Percentiles rank a stretch among this genome's conserved stretches.
These are phyloP conservation scores for Lenzites betulinus DNA, from an alignment of 768 basidiomycete genomes.

Conservation along the genomic window DNA sequence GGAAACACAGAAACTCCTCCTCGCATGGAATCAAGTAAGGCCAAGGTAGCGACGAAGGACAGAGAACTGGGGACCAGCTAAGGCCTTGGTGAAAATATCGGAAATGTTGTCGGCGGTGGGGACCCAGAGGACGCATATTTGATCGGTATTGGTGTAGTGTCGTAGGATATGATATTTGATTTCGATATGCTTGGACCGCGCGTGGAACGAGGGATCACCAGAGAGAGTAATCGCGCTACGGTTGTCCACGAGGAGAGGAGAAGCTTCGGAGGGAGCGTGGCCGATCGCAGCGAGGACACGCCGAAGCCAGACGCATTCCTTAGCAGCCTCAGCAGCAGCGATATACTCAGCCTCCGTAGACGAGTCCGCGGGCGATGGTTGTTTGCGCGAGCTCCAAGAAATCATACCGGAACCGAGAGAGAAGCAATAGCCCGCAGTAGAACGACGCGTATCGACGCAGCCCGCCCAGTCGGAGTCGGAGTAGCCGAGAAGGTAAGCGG, in stretches of 20 bases:
- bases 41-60: slow-evolving; percentile 24
- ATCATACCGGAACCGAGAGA: slow-evolving; percentile 26
- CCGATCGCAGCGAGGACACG: slow-evolving; percentile 26
- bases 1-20: slow-evolving; percentile 14
- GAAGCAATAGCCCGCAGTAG: slow-evolving; percentile 31
- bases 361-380: slow-evolving; percentile 29
- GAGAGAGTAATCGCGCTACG: slow-evolving; percentile 38
- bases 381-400: slow-evolving; percentile 31
- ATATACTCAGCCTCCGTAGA: slow-evolving; percentile 48
- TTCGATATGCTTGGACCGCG: slow-evolving; percentile 45
- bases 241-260: slow-evolving; percentile 38
- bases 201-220: slow-evolving; percentile 38
- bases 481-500: slow-evolving; percentile 13
- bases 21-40: slow-evolving; percentile 18
- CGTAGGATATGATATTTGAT: slow-evolving; percentile 40
- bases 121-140: slow-evolving; percentile 34
- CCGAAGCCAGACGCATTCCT: slow-evolving; percentile 33
- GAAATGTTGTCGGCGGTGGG: slow-evolving; percentile 38
- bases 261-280: slow-evolving; percentile 4
- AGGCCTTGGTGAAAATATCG: slow-evolving; percentile 45
- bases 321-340: slow-evolving; percentile 34
- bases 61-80: slow-evolving; percentile 24
- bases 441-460: slow-evolving; percentile 25
- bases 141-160: slow-evolving; percentile 32
- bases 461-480: slow-evolving; percentile 32